phyloP scores from a whole-genome alignment of 2,329 filamentous ascomycete genomes.

The Lasiodiplodia gonubiensis region DNA sequence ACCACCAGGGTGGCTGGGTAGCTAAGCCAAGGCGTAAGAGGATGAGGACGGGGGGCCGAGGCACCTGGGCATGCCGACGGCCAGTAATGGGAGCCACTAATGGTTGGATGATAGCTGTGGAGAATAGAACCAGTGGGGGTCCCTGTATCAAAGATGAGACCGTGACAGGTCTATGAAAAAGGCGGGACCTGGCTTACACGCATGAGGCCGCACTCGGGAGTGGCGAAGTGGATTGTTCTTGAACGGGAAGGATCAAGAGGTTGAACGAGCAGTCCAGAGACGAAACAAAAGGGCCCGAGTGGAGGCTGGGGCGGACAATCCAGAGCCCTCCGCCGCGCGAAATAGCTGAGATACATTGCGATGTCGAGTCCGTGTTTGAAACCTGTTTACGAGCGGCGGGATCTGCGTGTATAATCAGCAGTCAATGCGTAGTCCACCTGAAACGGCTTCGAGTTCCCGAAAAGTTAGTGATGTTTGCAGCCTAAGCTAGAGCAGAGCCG shows the following conservation, averaged over 20 bases:
- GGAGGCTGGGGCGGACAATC: neutral
- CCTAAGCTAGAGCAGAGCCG: constrained; percentile 7
- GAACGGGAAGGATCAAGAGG: neutral
- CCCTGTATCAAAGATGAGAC: neutral
- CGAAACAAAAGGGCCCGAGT: neutral
- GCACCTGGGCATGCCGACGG: neutral
- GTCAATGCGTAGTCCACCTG: neutral
- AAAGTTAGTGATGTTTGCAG: neutral
- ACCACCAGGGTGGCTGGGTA: neutral
- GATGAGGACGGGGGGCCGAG: constrained; percentile 16
- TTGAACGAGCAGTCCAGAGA: neutral
- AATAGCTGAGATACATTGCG: neutral
- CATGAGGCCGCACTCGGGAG: constrained; percentile 10
- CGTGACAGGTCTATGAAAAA: neutral
- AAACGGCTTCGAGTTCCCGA: neutral
- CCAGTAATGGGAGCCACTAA: neutral
- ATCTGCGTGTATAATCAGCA: neutral
- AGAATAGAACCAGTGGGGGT: neutral
- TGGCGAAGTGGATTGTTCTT: neutral
- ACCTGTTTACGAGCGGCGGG: neutral
- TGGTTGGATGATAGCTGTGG: constrained; percentile 14
- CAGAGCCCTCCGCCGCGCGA: neutral
- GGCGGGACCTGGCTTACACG: constrained; percentile 5
- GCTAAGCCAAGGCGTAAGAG: neutral
- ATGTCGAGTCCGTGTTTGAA: neutral